Percentiles rank a stretch among this genome's conserved stretches.
Conservation (phyloP, 371 early-diverging fungal species). For the Mucor piriformis region DNA sequence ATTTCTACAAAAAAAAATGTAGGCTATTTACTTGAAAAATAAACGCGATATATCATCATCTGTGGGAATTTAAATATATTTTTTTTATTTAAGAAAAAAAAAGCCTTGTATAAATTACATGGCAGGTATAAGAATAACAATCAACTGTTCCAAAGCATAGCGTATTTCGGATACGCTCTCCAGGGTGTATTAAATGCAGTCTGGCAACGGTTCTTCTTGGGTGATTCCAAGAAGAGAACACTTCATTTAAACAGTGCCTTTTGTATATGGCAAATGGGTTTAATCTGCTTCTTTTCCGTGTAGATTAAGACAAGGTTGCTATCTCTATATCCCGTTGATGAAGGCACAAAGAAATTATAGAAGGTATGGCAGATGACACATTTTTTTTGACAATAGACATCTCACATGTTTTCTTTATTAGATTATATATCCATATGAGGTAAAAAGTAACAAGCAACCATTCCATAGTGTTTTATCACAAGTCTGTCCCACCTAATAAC, state of each 20-base stretch:
- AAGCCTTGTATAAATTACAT: constrained; percentile 3
- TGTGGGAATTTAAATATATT: too few species aligned
- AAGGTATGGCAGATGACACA: constrained; percentile 10
- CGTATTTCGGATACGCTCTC: constrained; percentile 10
- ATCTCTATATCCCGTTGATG: constrained; percentile 13
- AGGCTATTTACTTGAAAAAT: not conserved
- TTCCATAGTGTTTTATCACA: constrained; percentile 15
- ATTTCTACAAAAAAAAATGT: not conserved
- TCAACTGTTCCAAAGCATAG: constrained; percentile 19
- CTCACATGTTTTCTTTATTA: constrained; percentile 8
- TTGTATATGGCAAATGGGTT: constrained; percentile 16
- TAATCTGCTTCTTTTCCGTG: constrained; percentile 14
- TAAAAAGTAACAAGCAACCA: constrained; percentile 6
- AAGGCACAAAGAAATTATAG: constrained; percentile 10
- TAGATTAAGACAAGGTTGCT: constrained; percentile 10
- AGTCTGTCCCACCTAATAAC: constrained; percentile 9
- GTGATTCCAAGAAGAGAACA: constrained; percentile 13
- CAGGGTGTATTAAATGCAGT: constrained; percentile 15
- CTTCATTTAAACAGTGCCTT: constrained; percentile 20
- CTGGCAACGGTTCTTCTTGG: constrained; percentile 6
- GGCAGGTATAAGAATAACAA: constrained; percentile 12
- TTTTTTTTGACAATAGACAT: constrained; percentile 11
- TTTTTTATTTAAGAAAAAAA: too few species aligned
- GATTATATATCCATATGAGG: constrained; percentile 8
- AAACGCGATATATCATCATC: not conserved